phyloP scores from a whole-genome alignment of 2,329 filamentous ascomycete genomes.

The Aulographum hederae region DNA sequence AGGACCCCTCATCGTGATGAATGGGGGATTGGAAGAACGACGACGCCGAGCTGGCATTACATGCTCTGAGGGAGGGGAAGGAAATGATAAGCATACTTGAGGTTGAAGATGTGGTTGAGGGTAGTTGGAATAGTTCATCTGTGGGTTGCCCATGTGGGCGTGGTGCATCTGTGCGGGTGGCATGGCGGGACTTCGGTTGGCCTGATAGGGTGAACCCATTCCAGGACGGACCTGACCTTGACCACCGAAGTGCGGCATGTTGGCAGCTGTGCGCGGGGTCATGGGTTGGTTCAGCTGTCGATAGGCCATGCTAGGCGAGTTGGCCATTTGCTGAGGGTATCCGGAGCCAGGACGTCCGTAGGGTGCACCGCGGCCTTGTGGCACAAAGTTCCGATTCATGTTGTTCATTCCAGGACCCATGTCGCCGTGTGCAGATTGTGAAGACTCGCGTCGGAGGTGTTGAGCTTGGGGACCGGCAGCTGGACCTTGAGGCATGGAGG shows the following conservation, averaged over 20 bases:
- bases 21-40: not conserved
- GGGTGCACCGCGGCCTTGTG: slow-evolving; percentile 32
- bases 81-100: slow-evolving; percentile 39
- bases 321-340: slow-evolving; percentile 32
- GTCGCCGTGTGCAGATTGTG: slow-evolving; percentile 64
- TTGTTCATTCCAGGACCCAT: slow-evolving; percentile 38
- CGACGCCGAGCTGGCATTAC: too few relatives aligned
- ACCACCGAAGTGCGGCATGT: slow-evolving; percentile 33
- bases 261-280: slow-evolving; percentile 29
- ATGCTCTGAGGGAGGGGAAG: too few relatives aligned
- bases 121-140: slow-evolving; percentile 44
- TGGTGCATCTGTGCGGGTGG: slow-evolving; percentile 44
- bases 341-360: slow-evolving; percentile 30
- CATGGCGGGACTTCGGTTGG: slow-evolving; percentile 36
- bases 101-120: slow-evolving; percentile 37
- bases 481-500: slow-evolving; percentile 40
- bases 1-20: too few relatives aligned
- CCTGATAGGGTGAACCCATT: slow-evolving; percentile 46
- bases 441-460: slow-evolving; percentile 74
- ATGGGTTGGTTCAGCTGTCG: slow-evolving; percentile 32
- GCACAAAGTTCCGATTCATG: slow-evolving; percentile 17
- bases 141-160: slow-evolving; percentile 27
- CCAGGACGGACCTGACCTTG: slow-evolving; percentile 31
- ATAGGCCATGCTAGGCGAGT: slow-evolving; percentile 35
- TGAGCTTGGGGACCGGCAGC: slow-evolving; percentile 37